Evolutionary conservation across 1,284 basidiomycete genomes (phyloP), one percentile per base, ranked within the genome.

Genomic region (Rhodotorula mucilaginosa): DNA sequence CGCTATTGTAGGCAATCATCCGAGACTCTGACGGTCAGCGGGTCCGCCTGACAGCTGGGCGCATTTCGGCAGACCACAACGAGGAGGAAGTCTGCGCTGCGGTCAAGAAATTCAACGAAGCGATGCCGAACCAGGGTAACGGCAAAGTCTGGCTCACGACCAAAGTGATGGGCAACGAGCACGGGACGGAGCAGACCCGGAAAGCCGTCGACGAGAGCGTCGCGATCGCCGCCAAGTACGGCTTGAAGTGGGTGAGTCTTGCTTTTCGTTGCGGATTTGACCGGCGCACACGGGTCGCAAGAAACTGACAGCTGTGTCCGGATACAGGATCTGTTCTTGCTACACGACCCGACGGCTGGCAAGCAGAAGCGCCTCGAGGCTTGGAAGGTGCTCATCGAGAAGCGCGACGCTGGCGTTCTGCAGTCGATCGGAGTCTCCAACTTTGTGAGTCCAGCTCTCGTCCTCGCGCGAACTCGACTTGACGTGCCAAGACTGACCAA

Each of bases 341-440:
- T 93, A 46, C 91, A 93, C 70, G 87, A 89, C 74, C 88, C 89
- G 1, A 81, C 83, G 12, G 85, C 86, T n/a, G 88, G 88, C 0
- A 83, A 81, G 5, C 82, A 85, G 67, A 83, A 83, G 58, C 87
- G 90, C 13, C 80, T 89, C 63, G 85, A 83, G 29, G 88, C 89
- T 0, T 90, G 88, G 79, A 85, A 84, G 61, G 88, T 87, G 1
- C 81, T 89, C n/a, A 79, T 86, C 8, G 85, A 88, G 71, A 83
- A 83, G 23, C 85, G 87, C 75, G 80, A 83, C 58, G 85, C 84
- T 31, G 90, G 90, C 0, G 89, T 89, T 78, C 85, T 91, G 59
- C 84, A 84, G 74, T 84, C 85, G 39, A 87, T 92, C 26, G 90
- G 91, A 3, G 90, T 93, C 18, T 89, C 88, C 8, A 93, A 93